Percentiles rank a stretch among this genome's conserved stretches.
These are phyloP conservation scores for Antrodiella citrinella DNA, from an alignment of 768 basidiomycete species.

Conservation along the genomic window DNA sequence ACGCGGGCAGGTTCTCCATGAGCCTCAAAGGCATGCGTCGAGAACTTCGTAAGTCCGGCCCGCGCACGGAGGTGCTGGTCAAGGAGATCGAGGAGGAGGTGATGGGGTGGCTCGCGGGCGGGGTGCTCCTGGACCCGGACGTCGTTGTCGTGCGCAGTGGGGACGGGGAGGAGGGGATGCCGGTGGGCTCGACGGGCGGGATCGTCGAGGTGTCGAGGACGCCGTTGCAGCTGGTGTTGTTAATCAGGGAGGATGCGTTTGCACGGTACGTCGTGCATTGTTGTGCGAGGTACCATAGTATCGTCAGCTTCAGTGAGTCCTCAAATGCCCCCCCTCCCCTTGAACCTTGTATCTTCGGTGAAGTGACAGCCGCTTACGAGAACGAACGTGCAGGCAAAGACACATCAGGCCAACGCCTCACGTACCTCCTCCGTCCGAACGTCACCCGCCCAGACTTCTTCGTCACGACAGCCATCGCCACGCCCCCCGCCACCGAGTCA, in stretches of 20 bases:
- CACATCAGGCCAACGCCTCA: slow-evolving; percentile 48
- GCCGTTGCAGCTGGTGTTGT: slow-evolving; percentile 65
- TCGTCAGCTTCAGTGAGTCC: slow-evolving; percentile 77
- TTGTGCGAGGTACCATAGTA: slow-evolving; percentile 68
- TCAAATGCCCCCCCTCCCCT: not conserved
- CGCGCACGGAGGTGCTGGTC: slow-evolving; percentile 55
- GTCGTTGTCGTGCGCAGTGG: slow-evolving; percentile 19
- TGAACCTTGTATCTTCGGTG: not conserved
- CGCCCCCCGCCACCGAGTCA: slow-evolving; percentile 66
- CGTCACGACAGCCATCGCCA: slow-evolving; percentile 41
- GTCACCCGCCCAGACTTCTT: slow-evolving; percentile 49
- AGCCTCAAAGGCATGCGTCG: slow-evolving; percentile 70
- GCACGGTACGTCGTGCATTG: slow-evolving; percentile 79
- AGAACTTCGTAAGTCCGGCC: slow-evolving; percentile 53
- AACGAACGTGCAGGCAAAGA: slow-evolving; percentile 40
- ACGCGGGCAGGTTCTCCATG: slow-evolving; percentile 70
- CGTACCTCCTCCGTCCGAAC: slow-evolving; percentile 76
- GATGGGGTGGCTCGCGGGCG: slow-evolving; percentile 54
- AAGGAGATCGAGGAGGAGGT: slow-evolving; percentile 61
- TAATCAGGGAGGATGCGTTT: slow-evolving; percentile 61
- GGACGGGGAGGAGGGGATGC: slow-evolving; percentile 25
- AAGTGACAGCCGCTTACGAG: not conserved
- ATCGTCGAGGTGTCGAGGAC: slow-evolving; percentile 63
- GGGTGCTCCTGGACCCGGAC: slow-evolving; percentile 48
- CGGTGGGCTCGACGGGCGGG: slow-evolving; percentile 42